Percentiles rank a stretch among this genome's conserved stretches.
Evolutionary conservation across 1,139 yeast species (phyloP).

Genomic region (Magnusiomyces sp.): DNA sequence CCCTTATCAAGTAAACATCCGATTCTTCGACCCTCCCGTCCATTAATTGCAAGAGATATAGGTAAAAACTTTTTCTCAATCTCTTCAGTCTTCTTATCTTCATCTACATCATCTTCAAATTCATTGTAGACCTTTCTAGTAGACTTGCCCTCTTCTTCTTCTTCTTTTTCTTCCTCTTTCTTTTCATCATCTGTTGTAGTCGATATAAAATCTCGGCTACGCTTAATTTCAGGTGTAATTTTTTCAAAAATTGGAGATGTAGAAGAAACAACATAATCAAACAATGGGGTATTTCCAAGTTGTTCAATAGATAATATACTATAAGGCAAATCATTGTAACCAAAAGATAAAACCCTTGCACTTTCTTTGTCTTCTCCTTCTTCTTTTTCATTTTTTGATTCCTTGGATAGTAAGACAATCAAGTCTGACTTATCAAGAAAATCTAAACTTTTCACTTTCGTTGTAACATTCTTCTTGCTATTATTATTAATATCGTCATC

Average conservation of each 20-base stretch:
- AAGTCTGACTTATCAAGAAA: conserved; percentile 7
- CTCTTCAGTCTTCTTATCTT: neutral
- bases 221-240: too few species aligned
- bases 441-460: conserved; percentile 1
- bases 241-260: too few species aligned
- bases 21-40: conserved; percentile 16
- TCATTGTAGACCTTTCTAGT: neutral
- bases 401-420: neutral
- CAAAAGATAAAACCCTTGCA: neutral
- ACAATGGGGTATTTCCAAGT: too few species aligned
- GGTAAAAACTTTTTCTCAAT: conserved; percentile 15
- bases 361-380: neutral
- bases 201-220: neutral
- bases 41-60: conserved; percentile 18
- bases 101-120: conserved; percentile 2
- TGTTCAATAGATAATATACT: too few species aligned
- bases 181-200: neutral
- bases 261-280: too few species aligned
- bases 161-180: neutral
- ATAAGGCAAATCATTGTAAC: neutral
- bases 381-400: neutral
- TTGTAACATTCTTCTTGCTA: too few species aligned
- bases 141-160: neutral
- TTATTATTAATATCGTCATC: neutral
- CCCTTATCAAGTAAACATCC: conserved; percentile 20